Percentiles rank a stretch among this genome's conserved stretches.
These are phyloP conservation scores for bread wheat (Triticum aestivum) DNA, from an alignment of 176 grass and related monocot species.

Conservation along the genomic window DNA sequence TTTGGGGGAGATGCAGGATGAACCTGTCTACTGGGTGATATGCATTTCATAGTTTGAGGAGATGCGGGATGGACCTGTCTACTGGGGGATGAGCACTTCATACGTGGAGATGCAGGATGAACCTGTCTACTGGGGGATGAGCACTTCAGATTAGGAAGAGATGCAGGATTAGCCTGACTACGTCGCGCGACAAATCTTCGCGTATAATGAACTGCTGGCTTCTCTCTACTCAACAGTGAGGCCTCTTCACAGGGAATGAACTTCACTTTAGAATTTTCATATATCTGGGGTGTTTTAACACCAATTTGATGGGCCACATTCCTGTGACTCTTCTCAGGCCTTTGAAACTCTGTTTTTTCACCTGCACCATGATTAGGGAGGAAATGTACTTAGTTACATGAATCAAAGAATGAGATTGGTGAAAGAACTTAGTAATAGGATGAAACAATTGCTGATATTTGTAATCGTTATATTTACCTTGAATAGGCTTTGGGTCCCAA, in stretches of 20 bases:
- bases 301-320: constrained; percentile 5
- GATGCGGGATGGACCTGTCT: neutral
- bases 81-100: neutral
- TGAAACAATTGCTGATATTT: neutral
- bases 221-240: constrained; percentile 21
- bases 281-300: constrained; percentile 10
- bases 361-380: constrained; percentile 8
- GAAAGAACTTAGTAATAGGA: neutral
- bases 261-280: constrained; percentile 36
- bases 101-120: neutral
- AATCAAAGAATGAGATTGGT: neutral
- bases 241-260: constrained; percentile 44
- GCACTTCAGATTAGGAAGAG: neutral
- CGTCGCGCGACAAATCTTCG: neutral
- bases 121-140: neutral
- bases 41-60: too few species aligned
- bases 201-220: neutral
- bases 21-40: constrained; percentile 6
- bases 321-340: neutral
- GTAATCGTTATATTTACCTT: neutral
- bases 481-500: neutral
- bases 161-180: constrained; percentile 7
- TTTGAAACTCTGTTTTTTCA: neutral
- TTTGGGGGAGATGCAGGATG: neutral
- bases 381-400: neutral